Base-by-base conservation (phyloP, 371 early-diverging fungal genomes). In the Mortierella sp. region DNA sequence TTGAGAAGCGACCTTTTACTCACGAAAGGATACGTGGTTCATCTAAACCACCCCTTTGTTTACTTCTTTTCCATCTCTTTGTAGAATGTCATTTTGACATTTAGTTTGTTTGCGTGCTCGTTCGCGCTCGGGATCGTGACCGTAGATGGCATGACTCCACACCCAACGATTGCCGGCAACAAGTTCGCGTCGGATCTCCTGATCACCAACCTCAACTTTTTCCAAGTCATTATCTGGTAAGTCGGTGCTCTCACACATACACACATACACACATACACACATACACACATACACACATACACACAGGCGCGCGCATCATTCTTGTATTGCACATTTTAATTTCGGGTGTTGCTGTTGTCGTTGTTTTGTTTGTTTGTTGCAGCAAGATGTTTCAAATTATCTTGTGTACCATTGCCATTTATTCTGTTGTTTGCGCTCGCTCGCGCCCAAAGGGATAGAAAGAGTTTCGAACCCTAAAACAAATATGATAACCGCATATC, bases 111-210 rank as follows among this genome's bases (percentile, higher is more conserved):
- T 41, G 76, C 65, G 29, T 35, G 74, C 54, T 73, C 77, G 35
- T 1, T 81, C 35, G 71, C 75, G 8, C 63, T 81, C 48, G 77
- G 77, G 6, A 81, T 77, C 21, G 77, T 74, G 41, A 74, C 77
- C 4, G 81, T 46, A 1, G 81, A 81, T 32, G 81, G 81, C 21
- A 49, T 81, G n/a, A 58, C 18, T 5, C 44, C 74, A 2, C 27
- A 63, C n/a, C 76, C 81, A 10, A 46, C 41, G 2, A 77, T 81
- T 58, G 81, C 81, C 43, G 43, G 24, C n/a, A 72, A 81, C 75
- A 81, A 81, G 63, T 81, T 81, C 70, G 81, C 81, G 0, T 77
- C 77, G 4, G 81, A 81, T 58, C 58, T 81, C 24, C 49, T 81
- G 71, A 46, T 81, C 46, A 43, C 70, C 44, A 77, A 74, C 63